Conservation (phyloP, 2,329 filamentous ascomycete genomes). For the Colletotrichum phormii region DNA sequence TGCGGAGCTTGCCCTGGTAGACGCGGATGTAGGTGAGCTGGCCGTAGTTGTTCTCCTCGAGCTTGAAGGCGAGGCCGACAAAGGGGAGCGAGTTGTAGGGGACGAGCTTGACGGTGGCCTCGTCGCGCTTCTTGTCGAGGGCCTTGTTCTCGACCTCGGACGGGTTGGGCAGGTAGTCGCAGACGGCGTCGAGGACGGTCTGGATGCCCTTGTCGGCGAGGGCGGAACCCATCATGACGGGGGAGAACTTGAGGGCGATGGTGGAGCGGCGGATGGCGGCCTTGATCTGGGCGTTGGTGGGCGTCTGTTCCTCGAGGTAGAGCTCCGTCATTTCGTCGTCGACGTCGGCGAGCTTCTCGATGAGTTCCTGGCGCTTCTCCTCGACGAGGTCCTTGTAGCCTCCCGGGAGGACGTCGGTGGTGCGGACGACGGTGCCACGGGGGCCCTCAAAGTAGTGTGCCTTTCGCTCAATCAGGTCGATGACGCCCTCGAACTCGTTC, state of each 20-base stretch:
- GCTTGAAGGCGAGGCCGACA: slow-evolving; percentile 96
- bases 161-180: slow-evolving; percentile 95
- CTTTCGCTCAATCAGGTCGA: slow-evolving; percentile 93
- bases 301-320: slow-evolving; percentile 88
- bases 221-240: slow-evolving; percentile 96
- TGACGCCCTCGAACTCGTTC: slow-evolving; percentile 90
- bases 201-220: slow-evolving; percentile 95
- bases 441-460: slow-evolving; percentile 91
- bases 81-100: slow-evolving; percentile 95
- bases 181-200: slow-evolving; percentile 95
- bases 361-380: slow-evolving; percentile 85
- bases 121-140: slow-evolving; percentile 82
- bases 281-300: slow-evolving; percentile 86
- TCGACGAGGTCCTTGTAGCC: slow-evolving; percentile 80
- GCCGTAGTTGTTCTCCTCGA: slow-evolving; percentile 98
- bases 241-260: slow-evolving; percentile 89
- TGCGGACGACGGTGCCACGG: slow-evolving; percentile 80
- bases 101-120: slow-evolving; percentile 86
- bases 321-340: slow-evolving; percentile 98
- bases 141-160: slow-evolving; percentile 89
- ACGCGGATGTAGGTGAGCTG: slow-evolving; percentile 99
- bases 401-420: slow-evolving; percentile 85
- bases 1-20: slow-evolving; percentile 91
- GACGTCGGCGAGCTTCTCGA: slow-evolving; percentile 96
- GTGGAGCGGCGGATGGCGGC: slow-evolving; percentile 91